Evolutionary conservation across 257 asterid genomes (phyloP), one percentile per base, ranked within the genome.

Genomic region (Solanum tarapatanum): DNA sequence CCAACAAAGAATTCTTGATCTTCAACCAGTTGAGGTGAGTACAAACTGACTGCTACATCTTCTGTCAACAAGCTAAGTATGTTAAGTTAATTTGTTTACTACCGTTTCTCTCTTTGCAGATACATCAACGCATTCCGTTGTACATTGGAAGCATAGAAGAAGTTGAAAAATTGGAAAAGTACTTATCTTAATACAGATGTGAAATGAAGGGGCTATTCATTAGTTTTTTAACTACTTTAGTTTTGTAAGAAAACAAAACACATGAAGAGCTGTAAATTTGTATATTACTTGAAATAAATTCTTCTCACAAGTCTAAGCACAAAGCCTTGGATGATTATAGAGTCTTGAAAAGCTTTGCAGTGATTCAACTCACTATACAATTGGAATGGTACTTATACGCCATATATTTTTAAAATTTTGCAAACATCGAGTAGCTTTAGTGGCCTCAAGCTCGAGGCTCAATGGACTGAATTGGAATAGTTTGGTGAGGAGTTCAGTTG

Each of bases 111-210:
- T 87, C 17, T 28, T 70, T 88, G 92, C 94, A 94, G 98, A 92
- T 94, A 83, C 98, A 95, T 88, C 99, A 95, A 88, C 86, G 99
- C 36, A 92, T 94, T 82, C 98, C 99, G 1, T 89, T 96, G 91
- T 97, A 90, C 93, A 94, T 94, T 88, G 98, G 99, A 88, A 97
- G 98, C 58, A 84, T 76, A 91, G 98, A 94, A 26, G 98, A 97
- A 90, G 98, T 97, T 89, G 98, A 95, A 83, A 95, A 94, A 87
- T 75, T 96, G 89, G 99, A 95, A 92, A 95, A 93, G 86, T 97
- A 94, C 89, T 90, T 95, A 51, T 95, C 97, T 91, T 93, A 87
- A 88, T 83, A 10, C 87, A 64, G 24, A 37, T 21, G 7, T 11
- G 19, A 55, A 45, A 3, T 83, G 51, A 37, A 84, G 58, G 45